Conservation (phyloP, 1,284 basidiomycete genomes). For the Cerioporus squamosus region DNA sequence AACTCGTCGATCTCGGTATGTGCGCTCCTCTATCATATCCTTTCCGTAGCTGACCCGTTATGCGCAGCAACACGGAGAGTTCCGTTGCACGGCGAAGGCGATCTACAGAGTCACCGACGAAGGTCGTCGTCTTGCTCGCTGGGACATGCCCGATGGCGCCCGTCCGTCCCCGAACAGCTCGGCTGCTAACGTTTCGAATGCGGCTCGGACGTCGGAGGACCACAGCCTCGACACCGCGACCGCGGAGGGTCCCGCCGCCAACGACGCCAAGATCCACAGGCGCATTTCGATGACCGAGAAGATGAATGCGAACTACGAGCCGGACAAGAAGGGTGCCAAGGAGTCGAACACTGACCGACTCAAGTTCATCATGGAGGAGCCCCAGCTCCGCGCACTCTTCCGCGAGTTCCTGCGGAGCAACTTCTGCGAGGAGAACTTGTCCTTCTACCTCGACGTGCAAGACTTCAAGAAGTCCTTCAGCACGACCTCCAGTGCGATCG, state of each 20-base stretch:
- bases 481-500: slow-evolving; percentile 91
- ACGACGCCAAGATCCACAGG: slow-evolving; percentile 73
- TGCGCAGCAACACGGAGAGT: slow-evolving; percentile 88
- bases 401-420: slow-evolving; percentile 93
- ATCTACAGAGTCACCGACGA: slow-evolving; percentile 95
- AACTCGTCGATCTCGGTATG: slow-evolving; percentile 76
- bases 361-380: slow-evolving; percentile 92
- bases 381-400: slow-evolving; percentile 88
- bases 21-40: slow-evolving; percentile 24
- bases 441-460: slow-evolving; percentile 96
- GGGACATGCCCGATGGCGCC: slow-evolving; percentile 57
- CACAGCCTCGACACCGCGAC: slow-evolving; percentile 45
- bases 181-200: slow-evolving; percentile 55
- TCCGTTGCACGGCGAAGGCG: slow-evolving; percentile 92
- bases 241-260: slow-evolving; percentile 39
- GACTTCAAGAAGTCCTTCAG: slow-evolving; percentile 97
- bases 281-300: slow-evolving; percentile 81
- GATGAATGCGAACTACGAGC: slow-evolving; percentile 62
- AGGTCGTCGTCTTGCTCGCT: slow-evolving; percentile 83
- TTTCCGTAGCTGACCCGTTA: slow-evolving; percentile 13
- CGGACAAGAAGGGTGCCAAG: slow-evolving; percentile 62
- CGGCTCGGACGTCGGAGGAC: slow-evolving; percentile 48
- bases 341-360: slow-evolving; percentile 93
- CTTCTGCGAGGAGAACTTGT: slow-evolving; percentile 98
- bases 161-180: slow-evolving; percentile 69